Base-by-base conservation (phyloP, 805 yeast genomes). In the Cyberlindnera suaveolens region DNA sequence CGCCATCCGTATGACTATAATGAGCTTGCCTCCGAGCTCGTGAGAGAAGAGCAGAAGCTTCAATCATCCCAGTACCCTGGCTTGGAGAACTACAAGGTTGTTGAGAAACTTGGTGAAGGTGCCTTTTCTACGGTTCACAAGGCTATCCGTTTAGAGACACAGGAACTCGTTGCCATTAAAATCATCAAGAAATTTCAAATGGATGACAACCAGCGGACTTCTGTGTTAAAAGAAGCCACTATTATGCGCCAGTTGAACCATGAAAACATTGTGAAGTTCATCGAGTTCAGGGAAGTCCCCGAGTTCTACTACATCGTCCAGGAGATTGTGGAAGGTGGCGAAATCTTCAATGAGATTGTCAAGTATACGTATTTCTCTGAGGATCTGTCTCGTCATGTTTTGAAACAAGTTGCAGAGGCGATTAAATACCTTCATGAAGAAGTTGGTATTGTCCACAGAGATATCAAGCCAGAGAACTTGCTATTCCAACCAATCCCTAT, bases 381-480 rank as follows among this genome's bases (percentile, higher is more conserved):
- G 76, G 75, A 41, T 67, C 77, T 40, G 80, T 80, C 31, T 76
- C 79, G 54, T 72, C 83, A 61, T 77, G 79, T 61, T 74, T 49
- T 82, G 46, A 71, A 71, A 42, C 93, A 84, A 55, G 65, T 84
- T 34, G 68, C 79, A 7, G 97, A 93, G 66, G 98, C 98, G 1
- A 69, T 93, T 51, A 95, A 95, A 0, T 93, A 91, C 60, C 72
- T 93, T 40, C 99, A 93, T 63, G 91, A 87, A 56, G 82, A 90
- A 19, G 78, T 85, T 56, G 97, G 97, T 14, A 89, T 93, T 56
- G 93, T 89, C 11, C 99, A 93, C 62, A 76, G 98, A 43, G 99
- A 93, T 60, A 85, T 93, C 49, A 93, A 93, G 65, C 99, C 99
- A 0, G 99, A 88, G 54, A 91, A 93, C 59, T 80, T 91, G 43